phyloP scores from a whole-genome alignment of 768 basidiomycete species.

The Pleurotus citrinopileatus region DNA sequence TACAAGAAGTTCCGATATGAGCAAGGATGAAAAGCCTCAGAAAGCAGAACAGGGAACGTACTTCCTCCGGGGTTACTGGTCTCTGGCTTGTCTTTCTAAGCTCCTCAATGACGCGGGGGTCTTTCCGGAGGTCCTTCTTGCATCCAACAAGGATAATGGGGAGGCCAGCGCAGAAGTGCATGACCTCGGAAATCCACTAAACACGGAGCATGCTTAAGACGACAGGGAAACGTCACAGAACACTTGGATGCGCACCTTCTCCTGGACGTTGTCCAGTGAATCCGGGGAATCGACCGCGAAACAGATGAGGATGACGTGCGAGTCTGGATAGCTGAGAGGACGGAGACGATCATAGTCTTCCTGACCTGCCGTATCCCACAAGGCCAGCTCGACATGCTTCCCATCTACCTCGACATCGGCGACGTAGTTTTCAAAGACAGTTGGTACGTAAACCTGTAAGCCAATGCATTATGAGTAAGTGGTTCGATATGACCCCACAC shows the following conservation, averaged over 20 bases:
- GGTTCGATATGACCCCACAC: not conserved
- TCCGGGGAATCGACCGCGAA: constrained; percentile 98
- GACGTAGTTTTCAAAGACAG: constrained; percentile 99
- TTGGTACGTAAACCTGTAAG: constrained; percentile 95
- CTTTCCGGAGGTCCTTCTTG: constrained; percentile 97
- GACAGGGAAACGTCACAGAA: no score
- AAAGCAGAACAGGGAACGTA: constrained; percentile 27
- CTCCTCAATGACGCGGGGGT: constrained; percentile 91
- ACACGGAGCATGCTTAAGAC: no score
- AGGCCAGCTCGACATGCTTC: constrained; percentile 95
- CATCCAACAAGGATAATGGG: constrained; percentile 98
- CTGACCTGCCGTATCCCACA: constrained; percentile 99
- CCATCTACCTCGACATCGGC: constrained; percentile 98
- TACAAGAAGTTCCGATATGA: constrained; percentile 30
- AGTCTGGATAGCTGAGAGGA: constrained; percentile 97
- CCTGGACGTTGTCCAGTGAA: constrained; percentile 98
- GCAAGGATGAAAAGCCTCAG: not conserved
- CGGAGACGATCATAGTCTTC: constrained; percentile 99
- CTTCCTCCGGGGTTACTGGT: constrained; percentile 93
- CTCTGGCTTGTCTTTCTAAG: constrained; percentile 92
- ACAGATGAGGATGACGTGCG: constrained; percentile 99
- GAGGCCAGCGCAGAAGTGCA: constrained; percentile 93
- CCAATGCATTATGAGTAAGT: not conserved
- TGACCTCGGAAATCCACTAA: constrained; percentile 98
- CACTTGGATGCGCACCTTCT: no score